Conservation (phyloP, 768 basidiomycete genomes). For the Phylloporus sp. region DNA sequence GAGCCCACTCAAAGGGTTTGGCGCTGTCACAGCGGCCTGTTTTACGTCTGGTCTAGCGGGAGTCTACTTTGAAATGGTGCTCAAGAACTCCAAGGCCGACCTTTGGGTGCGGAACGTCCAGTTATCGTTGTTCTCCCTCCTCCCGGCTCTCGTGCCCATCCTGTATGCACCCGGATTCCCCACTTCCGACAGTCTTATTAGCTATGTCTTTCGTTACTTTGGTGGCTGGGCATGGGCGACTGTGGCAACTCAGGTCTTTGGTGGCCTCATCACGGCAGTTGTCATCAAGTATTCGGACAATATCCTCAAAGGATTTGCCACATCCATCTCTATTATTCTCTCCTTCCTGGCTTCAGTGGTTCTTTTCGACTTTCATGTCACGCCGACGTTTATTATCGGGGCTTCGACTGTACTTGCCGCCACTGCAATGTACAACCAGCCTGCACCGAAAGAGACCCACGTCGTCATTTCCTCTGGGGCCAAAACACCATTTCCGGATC, state of each 20-base stretch:
- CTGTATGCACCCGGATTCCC: slow-evolving; percentile 47
- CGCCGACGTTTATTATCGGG: slow-evolving; percentile 82
- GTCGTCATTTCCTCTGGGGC: slow-evolving; percentile 32
- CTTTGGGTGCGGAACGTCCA: slow-evolving; percentile 91
- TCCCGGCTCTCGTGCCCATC: slow-evolving; percentile 84
- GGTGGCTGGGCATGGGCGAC: slow-evolving; percentile 95
- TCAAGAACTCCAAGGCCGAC: slow-evolving; percentile 79
- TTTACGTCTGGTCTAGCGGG: slow-evolving; percentile 88
- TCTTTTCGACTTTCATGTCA: slow-evolving; percentile 88
- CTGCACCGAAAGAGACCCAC: slow-evolving; percentile 37
- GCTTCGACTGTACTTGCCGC: slow-evolving; percentile 80
- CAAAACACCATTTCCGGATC: slow-evolving; percentile 38
- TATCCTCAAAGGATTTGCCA: slow-evolving; percentile 96
- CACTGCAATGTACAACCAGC: slow-evolving; percentile 95
- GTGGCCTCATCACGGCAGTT: slow-evolving; percentile 88
- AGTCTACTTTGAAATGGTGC: slow-evolving; percentile 92
- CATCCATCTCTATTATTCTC: slow-evolving; percentile 87
- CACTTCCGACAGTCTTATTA: slow-evolving; percentile 47
- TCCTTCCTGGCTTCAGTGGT: slow-evolving; percentile 92
- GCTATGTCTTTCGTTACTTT: slow-evolving; percentile 77
- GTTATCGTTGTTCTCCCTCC: slow-evolving; percentile 82
- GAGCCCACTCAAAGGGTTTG: slow-evolving; percentile 78
- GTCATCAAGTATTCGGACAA: slow-evolving; percentile 98
- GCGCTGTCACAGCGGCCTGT: slow-evolving; percentile 81
- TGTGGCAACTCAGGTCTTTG: slow-evolving; percentile 84